phyloP scores from a whole-genome alignment of 139 green algal species.

The Chlamydomonas sp. region DNA sequence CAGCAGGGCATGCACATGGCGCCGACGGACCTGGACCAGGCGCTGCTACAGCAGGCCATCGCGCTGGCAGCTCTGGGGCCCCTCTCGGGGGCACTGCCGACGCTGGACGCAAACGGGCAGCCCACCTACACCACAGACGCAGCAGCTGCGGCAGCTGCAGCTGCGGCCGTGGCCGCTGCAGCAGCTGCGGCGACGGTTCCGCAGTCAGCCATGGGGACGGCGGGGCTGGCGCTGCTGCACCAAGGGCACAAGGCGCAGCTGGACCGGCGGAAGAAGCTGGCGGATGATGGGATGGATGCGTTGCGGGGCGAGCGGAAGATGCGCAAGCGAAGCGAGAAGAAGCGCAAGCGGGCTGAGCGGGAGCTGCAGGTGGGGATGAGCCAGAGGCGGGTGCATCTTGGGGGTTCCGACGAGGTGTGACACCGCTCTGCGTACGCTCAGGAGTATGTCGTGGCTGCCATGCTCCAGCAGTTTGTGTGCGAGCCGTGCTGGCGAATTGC shows the following conservation, averaged over 20 bases:
- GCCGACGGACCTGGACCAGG: not conserved
- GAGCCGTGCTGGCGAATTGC: too few relatives aligned
- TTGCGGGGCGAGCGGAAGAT: not conserved
- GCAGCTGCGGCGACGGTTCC: slow-evolving; percentile 6
- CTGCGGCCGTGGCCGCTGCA: not conserved
- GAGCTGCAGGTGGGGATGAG: slow-evolving; percentile 26
- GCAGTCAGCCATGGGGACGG: not conserved
- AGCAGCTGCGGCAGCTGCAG: not conserved
- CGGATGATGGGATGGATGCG: not conserved
- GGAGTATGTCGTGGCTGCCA: too few relatives aligned
- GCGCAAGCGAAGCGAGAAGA: slow-evolving; percentile 30
- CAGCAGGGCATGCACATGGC: not conserved
- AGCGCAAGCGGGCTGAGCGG: slow-evolving; percentile 33
- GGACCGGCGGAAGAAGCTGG: slow-evolving; percentile 9
- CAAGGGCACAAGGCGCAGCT: not conserved
- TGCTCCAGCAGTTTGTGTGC: too few relatives aligned
- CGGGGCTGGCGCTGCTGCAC: not conserved
- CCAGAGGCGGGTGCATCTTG: not conserved
- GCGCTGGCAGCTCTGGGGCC: not conserved
- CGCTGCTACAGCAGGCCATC: slow-evolving; percentile 32
- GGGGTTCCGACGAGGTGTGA: too few relatives aligned
- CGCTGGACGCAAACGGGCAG: slow-evolving; percentile 10
- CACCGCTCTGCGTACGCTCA: too few relatives aligned
- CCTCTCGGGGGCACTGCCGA: not conserved
- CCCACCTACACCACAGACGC: not conserved